phyloP scores from a whole-genome alignment of 176 grass and related monocot species.

The Miscanthus lutarioriparius region DNA sequence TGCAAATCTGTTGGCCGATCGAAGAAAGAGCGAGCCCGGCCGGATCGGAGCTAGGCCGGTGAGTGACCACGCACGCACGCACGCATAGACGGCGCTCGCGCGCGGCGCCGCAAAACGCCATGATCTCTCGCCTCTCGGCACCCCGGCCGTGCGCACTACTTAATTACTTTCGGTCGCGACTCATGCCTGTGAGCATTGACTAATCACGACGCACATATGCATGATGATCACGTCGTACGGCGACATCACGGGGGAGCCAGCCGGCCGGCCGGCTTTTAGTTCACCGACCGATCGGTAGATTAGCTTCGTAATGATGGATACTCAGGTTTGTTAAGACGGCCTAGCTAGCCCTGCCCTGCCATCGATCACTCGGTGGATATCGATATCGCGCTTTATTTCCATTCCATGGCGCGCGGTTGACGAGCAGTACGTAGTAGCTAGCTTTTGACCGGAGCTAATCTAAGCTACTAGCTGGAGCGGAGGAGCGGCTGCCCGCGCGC shows the following conservation, averaged over 20 bases:
- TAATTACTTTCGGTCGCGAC: not conserved
- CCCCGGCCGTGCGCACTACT: not conserved
- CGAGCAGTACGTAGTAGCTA: too few relatives aligned
- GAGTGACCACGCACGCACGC: too few relatives aligned
- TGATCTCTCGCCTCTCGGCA: not conserved
- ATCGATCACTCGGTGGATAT: not conserved
- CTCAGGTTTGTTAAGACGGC: not conserved
- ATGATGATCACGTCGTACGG: not conserved
- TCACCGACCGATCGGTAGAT: not conserved
- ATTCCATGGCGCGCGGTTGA: too few relatives aligned
- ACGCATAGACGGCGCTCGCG: too few relatives aligned
- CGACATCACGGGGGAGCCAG: not conserved
- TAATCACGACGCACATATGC: not conserved
- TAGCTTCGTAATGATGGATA: not conserved
- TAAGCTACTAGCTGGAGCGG: too few relatives aligned
- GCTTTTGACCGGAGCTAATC: not conserved
- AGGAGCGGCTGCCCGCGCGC: not conserved
- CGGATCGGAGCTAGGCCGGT: too few relatives aligned
- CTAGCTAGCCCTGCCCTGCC: too few relatives aligned
- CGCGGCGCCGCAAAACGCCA: not conserved
- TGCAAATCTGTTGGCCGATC: too few relatives aligned
- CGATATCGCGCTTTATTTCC: not conserved
- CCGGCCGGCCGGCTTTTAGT: not conserved
- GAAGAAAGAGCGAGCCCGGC: too few relatives aligned
- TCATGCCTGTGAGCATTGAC: not conserved